These are phyloP conservation scores for Chlorencoelia australis DNA, from an alignment of 2,329 filamentous ascomycete species.

Conservation along the genomic window DNA sequence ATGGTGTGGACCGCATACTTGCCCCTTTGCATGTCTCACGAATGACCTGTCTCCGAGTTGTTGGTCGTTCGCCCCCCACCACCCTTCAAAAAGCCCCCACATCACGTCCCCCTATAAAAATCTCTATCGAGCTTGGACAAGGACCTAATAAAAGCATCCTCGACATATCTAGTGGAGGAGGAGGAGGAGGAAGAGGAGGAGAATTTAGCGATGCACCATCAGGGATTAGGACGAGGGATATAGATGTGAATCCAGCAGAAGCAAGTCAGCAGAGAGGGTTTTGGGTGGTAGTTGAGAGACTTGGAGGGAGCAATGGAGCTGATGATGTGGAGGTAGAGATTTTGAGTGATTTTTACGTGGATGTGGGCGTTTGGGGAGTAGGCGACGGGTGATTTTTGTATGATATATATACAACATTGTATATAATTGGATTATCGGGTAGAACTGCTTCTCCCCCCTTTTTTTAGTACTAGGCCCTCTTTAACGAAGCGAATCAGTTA, in stretches of 20 bases:
- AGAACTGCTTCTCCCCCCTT: too few relatives aligned
- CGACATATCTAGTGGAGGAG: slow-evolving; percentile 57
- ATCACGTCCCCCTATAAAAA: slow-evolving; percentile 44
- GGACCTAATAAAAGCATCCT: slow-evolving; percentile 58
- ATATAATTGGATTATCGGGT: too few relatives aligned
- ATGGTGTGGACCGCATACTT: slow-evolving; percentile 39
- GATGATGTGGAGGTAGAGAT: slow-evolving; percentile 45
- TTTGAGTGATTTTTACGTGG: slow-evolving; percentile 28
- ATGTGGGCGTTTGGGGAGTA: slow-evolving; percentile 26
- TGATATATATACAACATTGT: too few relatives aligned
- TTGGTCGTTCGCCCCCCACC: slow-evolving; percentile 21
- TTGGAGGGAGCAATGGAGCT: slow-evolving; percentile 40
- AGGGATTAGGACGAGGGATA: slow-evolving; percentile 59
- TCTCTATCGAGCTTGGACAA: slow-evolving; percentile 64
- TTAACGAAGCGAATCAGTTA: too few relatives aligned
- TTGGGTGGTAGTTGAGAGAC: slow-evolving; percentile 75
- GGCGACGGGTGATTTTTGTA: slow-evolving; percentile 17
- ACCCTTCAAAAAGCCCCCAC: slow-evolving; percentile 2
- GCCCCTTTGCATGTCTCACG: slow-evolving; percentile 20
- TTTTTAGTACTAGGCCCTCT: too few relatives aligned
- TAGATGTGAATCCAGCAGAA: slow-evolving; percentile 59
- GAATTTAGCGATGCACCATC: slow-evolving; percentile 60
- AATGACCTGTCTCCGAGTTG: slow-evolving; percentile 17
- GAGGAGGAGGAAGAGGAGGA: too few relatives aligned
- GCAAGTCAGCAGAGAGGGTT: slow-evolving; percentile 45